A percentile compares a stretch with the other conserved stretches of the same genome.
These are phyloP conservation scores for Volvox africanus DNA, from an alignment of 139 green algal species.

Conservation along the genomic window DNA sequence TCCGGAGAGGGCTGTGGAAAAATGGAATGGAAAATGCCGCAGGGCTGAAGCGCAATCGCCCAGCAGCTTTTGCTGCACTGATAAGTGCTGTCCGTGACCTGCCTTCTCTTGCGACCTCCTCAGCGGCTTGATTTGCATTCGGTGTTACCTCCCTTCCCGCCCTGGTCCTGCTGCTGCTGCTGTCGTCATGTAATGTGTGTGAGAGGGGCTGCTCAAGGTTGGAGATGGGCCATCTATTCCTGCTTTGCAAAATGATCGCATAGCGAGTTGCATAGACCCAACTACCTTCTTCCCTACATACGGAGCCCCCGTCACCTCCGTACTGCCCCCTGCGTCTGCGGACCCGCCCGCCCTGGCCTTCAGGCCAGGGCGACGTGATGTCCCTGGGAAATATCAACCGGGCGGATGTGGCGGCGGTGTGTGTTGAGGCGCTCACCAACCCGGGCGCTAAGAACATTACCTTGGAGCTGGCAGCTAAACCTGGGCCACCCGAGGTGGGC, in stretches of 20 bases:
- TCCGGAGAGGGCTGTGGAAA: too few relatives aligned
- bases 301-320: too few relatives aligned
- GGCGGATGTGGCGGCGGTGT: conserved; percentile 78
- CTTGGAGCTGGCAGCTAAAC: conserved; percentile 14
- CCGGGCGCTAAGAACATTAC: conserved; percentile 41
- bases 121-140: not conserved
- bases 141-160: not conserved
- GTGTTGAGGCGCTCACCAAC: conserved; percentile 66
- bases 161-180: not conserved
- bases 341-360: too few relatives aligned
- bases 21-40: too few relatives aligned
- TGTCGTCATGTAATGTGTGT: too few relatives aligned
- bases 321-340: too few relatives aligned
- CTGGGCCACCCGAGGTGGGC: not conserved
- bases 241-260: too few relatives aligned
- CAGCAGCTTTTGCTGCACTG: not conserved
- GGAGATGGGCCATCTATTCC: too few relatives aligned
- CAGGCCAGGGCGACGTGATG: conserved; percentile 64
- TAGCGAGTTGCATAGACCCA: too few relatives aligned
- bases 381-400: conserved; percentile 48
- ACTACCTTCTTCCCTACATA: too few relatives aligned
- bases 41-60: not conserved
- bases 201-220: too few relatives aligned
- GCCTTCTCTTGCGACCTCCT: not conserved
- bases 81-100: not conserved